Evolutionary conservation across 306 rosid species (phyloP).

Genomic region (Quercus parvula): DNA sequence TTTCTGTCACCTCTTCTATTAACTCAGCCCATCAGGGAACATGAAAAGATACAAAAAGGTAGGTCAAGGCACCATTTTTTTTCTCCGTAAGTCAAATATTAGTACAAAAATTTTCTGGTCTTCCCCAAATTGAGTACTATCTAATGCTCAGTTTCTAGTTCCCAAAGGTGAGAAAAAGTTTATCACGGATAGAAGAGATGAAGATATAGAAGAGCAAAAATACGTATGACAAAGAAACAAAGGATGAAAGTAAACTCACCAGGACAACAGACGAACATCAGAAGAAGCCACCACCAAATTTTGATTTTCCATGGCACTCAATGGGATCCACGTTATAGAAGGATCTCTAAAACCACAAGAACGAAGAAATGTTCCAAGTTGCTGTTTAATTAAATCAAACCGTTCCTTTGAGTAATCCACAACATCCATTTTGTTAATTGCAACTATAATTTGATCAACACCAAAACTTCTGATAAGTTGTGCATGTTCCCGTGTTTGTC

Average conservation of each 20-base stretch:
- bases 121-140: neutral
- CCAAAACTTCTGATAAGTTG: slow-evolving; percentile 97
- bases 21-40: neutral
- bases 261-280: slow-evolving; percentile 52
- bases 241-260: slow-evolving; percentile 48
- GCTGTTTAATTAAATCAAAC: slow-evolving; percentile 73
- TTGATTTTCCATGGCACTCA: slow-evolving; percentile 92
- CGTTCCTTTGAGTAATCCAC: slow-evolving; percentile 78
- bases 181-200: neutral
- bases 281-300: slow-evolving; percentile 87
- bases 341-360: slow-evolving; percentile 84
- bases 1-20: neutral
- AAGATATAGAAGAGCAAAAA: neutral
- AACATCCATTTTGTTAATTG: slow-evolving; percentile 90
- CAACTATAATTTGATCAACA: slow-evolving; percentile 89
- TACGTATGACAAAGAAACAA: neutral
- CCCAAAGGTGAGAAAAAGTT: neutral
- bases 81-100: neutral
- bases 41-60: neutral
- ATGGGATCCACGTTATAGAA: slow-evolving; percentile 74
- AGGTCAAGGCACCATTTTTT: neutral
- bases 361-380: slow-evolving; percentile 74
- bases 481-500: slow-evolving; percentile 93
- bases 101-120: neutral
- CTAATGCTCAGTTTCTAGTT: neutral